Evolutionary conservation across 768 basidiomycete genomes (phyloP).

Genomic region (Serendipita sp.): DNA sequence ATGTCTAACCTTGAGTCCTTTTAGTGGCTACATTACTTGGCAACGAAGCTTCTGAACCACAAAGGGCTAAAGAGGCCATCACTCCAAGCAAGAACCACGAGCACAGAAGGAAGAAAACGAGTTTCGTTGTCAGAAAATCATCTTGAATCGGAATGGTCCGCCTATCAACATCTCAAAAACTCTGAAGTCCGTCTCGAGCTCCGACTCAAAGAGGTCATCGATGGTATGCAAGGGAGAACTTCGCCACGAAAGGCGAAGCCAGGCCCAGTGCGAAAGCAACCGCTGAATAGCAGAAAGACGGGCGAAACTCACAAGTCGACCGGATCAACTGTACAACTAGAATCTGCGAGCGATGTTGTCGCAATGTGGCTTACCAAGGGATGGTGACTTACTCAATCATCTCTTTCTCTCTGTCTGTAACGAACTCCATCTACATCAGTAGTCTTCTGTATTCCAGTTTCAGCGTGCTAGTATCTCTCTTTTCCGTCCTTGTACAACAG

Average conservation of each 20-base stretch:
- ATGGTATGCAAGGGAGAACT: background rate
- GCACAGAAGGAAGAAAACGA: background rate
- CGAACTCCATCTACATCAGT: no score
- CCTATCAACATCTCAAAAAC: constrained; percentile 8
- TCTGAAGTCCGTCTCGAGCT: constrained; percentile 8
- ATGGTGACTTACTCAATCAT: background rate
- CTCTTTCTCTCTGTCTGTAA: no score
- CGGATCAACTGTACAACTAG: background rate
- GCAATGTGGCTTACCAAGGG: background rate
- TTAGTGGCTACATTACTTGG: constrained; percentile 27
- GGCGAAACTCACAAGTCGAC: background rate
- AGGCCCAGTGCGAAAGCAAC: background rate
- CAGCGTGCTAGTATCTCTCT: no score
- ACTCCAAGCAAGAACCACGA: background rate
- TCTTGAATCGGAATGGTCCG: constrained; percentile 5
- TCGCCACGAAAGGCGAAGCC: background rate
- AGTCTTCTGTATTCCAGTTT: no score
- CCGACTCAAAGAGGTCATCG: constrained; percentile 5
- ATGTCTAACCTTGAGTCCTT: no score
- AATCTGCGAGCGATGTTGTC: background rate
- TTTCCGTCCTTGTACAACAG: no score
- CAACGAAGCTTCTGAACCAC: constrained; percentile 17
- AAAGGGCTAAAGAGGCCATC: constrained; percentile 14
- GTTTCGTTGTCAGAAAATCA: background rate
- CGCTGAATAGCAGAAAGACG: background rate